A percentile compares a stretch with the other conserved stretches of the same genome.
Conservation (phyloP, 148 eudicot species). For the Rhododendron ferrugineum region DNA sequence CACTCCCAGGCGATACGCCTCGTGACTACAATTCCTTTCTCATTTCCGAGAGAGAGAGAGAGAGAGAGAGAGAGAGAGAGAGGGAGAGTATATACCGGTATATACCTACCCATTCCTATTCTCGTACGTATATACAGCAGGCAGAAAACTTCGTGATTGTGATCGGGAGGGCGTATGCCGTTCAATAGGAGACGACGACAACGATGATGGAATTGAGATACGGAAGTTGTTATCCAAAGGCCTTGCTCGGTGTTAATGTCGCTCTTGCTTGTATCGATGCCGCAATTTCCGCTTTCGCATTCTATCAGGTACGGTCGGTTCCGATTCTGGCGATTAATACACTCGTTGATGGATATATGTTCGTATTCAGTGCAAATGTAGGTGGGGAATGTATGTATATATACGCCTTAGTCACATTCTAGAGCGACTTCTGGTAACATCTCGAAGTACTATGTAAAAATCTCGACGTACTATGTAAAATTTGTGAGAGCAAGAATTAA, state of each 20-base stretch:
- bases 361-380: neutral
- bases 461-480: neutral
- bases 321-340: neutral
- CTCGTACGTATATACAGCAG: neutral
- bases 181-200: neutral
- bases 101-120: neutral
- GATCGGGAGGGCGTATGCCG: neutral
- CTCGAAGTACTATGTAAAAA: neutral
- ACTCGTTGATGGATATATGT: neutral
- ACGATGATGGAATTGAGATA: constrained; percentile 46
- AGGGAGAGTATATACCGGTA: neutral
- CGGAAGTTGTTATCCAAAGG: constrained; percentile 43
- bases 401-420: neutral
- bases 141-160: neutral
- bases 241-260: constrained; percentile 40
- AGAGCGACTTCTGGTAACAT: neutral
- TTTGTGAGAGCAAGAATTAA: neutral
- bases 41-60: neutral
- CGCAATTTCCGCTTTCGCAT: constrained; percentile 54
- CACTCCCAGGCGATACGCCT: neutral
- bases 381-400: neutral
- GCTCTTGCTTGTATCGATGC: constrained; percentile 53
- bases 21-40: neutral
- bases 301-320: constrained; percentile 49
- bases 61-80: neutral